Percentiles rank a stretch among this genome's conserved stretches.
Evolutionary conservation across 179 eudicot genomes (phyloP).

Genomic region (Spergularia azorica): DNA sequence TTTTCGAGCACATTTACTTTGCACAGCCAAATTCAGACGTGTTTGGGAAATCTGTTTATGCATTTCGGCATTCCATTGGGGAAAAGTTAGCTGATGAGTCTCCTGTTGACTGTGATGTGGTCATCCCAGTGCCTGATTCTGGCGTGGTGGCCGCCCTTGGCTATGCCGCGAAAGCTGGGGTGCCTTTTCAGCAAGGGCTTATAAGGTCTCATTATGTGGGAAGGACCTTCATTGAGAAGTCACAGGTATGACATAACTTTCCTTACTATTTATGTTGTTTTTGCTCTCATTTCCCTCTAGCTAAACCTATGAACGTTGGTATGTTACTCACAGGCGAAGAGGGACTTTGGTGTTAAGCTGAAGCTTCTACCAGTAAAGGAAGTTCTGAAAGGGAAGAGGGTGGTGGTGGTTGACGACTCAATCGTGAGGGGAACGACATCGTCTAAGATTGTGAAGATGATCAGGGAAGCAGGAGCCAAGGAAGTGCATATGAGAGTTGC

Average conservation of each 20-base stretch:
- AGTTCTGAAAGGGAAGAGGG: slow-evolving; percentile 67
- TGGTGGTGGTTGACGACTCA: slow-evolving; percentile 84
- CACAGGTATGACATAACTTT: slow-evolving; percentile 32
- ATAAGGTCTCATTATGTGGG: slow-evolving; percentile 85
- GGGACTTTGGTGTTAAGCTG: slow-evolving; percentile 85
- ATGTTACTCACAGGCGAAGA: slow-evolving; percentile 31
- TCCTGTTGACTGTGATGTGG: slow-evolving; percentile 81
- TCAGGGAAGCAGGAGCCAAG: slow-evolving; percentile 73
- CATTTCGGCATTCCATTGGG: slow-evolving; percentile 58
- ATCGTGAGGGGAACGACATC: slow-evolving; percentile 83
- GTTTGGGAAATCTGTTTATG: slow-evolving; percentile 78
- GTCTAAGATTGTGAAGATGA: slow-evolving; percentile 67
- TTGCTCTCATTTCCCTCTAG: no score
- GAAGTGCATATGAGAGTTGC: slow-evolving; percentile 90
- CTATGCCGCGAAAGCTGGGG: slow-evolving; percentile 75
- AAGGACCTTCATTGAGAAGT: slow-evolving; percentile 79
- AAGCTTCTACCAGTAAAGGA: slow-evolving; percentile 67
- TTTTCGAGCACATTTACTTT: slow-evolving; percentile 87
- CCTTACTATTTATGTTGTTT: no score
- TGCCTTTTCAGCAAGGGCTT: slow-evolving; percentile 76
- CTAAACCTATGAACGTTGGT: no score
- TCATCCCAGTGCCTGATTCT: slow-evolving; percentile 86
- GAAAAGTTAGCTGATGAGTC: slow-evolving; percentile 61
- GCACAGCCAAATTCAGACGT: slow-evolving; percentile 67
- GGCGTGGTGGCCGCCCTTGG: slow-evolving; percentile 90